A percentile compares a stretch with the other conserved stretches of the same genome.
These are phyloP conservation scores for Leccinum fibrillosum DNA, from an alignment of 768 basidiomycete species.

Conservation along the genomic window DNA sequence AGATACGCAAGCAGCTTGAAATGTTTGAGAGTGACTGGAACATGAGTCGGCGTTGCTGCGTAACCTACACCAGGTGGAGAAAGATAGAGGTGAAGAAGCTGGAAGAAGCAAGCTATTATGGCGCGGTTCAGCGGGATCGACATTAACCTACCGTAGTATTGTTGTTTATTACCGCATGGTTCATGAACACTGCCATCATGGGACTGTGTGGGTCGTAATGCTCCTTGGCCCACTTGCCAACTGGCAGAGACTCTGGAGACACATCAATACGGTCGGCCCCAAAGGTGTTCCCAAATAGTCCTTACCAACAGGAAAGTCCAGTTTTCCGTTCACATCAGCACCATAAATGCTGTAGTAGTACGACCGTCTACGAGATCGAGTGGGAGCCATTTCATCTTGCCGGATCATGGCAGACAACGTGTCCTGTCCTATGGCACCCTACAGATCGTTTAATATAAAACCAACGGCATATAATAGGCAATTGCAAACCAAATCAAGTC, in stretches of 20 bases:
- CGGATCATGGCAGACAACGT: slow-evolving; percentile 71
- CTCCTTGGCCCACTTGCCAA: slow-evolving; percentile 59
- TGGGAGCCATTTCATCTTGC: slow-evolving; percentile 63
- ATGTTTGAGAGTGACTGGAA: slow-evolving; percentile 73
- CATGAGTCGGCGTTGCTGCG: slow-evolving; percentile 32
- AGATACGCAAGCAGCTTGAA: slow-evolving; percentile 72
- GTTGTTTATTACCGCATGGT: slow-evolving; percentile 70
- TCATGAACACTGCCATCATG: slow-evolving; percentile 65
- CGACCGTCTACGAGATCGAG: slow-evolving; percentile 54
- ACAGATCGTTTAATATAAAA: slow-evolving; percentile 10
- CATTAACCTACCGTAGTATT: slow-evolving; percentile 35
- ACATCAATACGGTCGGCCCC: background rate
- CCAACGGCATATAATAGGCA: background rate
- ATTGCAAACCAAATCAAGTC: slow-evolving; percentile 24
- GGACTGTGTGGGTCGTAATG: slow-evolving; percentile 55
- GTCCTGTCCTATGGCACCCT: slow-evolving; percentile 75
- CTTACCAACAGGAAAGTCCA: slow-evolving; percentile 58
- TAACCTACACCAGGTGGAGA: slow-evolving; percentile 20
- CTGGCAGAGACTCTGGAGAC: slow-evolving; percentile 47
- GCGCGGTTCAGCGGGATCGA: background rate
- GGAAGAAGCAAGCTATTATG: slow-evolving; percentile 2
- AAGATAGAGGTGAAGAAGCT: slow-evolving; percentile 52
- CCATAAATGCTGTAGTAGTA: slow-evolving; percentile 42
- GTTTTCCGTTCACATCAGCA: slow-evolving; percentile 44
- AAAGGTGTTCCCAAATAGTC: background rate